Evolutionary conservation across 768 basidiomycete genomes (phyloP), one percentile per base, ranked within the genome.

Genomic region (Porphyrellus cyaneotinctus): DNA sequence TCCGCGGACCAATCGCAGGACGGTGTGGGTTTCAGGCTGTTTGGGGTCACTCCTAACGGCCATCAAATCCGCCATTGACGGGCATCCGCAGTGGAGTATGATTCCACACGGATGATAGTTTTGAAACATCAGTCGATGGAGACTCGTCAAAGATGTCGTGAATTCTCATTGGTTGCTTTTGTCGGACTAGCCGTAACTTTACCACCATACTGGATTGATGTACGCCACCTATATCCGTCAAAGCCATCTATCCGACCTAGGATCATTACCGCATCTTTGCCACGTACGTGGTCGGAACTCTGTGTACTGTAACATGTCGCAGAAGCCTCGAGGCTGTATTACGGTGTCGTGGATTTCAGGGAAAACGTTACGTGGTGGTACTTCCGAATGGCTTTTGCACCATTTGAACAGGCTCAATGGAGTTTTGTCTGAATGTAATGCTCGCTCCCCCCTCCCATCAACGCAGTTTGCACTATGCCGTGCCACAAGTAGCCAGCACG

Each of bases 1-100:
- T 61, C 67, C 65, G 63, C 62, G 67, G 67, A 69, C 52, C 38
- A 48, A 22, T 43, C 37, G 54, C 20, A 53, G 51, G 43, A 49
- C 26, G 51, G 50, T 45, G 53, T 61, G 55, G 53, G 61, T 58
- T 52, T 47, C 38, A 38, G 42, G 51, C 37, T 52, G 53, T 57
- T 64, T 56, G 32, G 43, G 52, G 38, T 23, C 30, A 12, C 54
- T 37, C 33, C 37, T 52, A 51, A 51, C 43, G 51, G 49, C 43
- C 47, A 53, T 62, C 58, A 51, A 43, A 32, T 54, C 62, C 57
- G 53, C 39, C 60, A 26, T 62, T 42, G 60, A 62, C 63, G 64
- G 63, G 47, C 58, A 49, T 57, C 65, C 61, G 47, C 53, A 60
- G 18, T 49, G 47, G 41, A 46, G 26, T 35, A 47, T 51, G 56